Percentiles rank a stretch among this genome's conserved stretches.
phyloP scores from a whole-genome alignment of 2,329 filamentous ascomycete genomes.

The Hymenoscyphus fraxineus region DNA sequence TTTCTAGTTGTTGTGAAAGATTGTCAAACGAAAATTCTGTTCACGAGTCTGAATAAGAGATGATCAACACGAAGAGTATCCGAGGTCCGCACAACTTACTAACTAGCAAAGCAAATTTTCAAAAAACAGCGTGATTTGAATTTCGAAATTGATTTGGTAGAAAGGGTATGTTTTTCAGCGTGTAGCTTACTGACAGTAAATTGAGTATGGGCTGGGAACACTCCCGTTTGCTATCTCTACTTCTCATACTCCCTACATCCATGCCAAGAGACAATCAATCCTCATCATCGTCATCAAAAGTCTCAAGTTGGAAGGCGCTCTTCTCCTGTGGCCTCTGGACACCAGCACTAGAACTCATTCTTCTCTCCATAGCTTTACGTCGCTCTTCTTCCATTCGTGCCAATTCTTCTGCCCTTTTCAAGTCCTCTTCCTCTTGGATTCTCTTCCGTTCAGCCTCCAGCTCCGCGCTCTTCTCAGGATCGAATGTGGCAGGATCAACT shows the following conservation, averaged over 20 bases:
- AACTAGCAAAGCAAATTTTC: no score
- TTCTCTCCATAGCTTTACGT: conserved; percentile 26
- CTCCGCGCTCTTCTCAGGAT: conserved; percentile 45
- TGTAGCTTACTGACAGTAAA: no score
- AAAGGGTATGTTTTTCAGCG: no score
- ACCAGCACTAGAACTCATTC: conserved; percentile 23
- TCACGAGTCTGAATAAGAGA: no score
- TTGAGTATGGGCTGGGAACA: no score
- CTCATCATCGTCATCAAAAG: conserved; percentile 40
- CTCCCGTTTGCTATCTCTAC: no score
- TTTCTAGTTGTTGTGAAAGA: no score
- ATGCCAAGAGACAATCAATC: conserved; percentile 10
- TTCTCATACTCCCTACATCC: not conserved
- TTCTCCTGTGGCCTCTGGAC: conserved; percentile 33
- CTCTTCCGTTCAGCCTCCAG: conserved; percentile 35
- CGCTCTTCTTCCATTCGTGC: conserved; percentile 24
- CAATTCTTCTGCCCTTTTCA: conserved; percentile 34
- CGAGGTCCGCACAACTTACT: no score
- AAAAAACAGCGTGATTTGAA: no score
- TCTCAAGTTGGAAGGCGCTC: conserved; percentile 39
- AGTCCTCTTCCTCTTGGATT: conserved; percentile 34
- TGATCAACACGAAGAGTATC: no score
- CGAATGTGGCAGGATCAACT: conserved; percentile 57
- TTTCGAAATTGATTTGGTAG: no score
- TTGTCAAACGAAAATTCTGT: no score